Evolutionary conservation across 495 filamentous ascomycete species (phyloP).

Genomic region (Penicillium nucicola): DNA sequence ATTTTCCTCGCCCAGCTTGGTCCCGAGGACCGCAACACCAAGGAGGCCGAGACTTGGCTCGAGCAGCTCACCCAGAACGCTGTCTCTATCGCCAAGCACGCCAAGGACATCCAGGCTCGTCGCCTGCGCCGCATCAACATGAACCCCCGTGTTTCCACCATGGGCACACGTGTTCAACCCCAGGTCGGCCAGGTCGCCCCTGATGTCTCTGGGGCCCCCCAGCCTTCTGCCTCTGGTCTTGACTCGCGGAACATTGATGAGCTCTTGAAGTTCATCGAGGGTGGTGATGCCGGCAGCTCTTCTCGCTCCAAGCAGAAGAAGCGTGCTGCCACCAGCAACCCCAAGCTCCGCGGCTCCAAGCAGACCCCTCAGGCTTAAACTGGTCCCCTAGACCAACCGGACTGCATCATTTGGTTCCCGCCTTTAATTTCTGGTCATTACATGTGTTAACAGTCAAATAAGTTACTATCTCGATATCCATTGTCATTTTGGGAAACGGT

Average conservation of each 20-base stretch:
- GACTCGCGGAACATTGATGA: slow-evolving; percentile 83
- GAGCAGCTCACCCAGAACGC: slow-evolving; percentile 93
- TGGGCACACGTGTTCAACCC: slow-evolving; percentile 50
- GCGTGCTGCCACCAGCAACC: slow-evolving; percentile 62
- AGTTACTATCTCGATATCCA: slow-evolving; percentile 21
- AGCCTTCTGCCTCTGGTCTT: slow-evolving; percentile 34
- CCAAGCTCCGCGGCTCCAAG: slow-evolving; percentile 60
- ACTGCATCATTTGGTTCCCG: slow-evolving; percentile 3
- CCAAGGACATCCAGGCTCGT: slow-evolving; percentile 76
- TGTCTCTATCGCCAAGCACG: slow-evolving; percentile 86
- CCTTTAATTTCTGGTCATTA: slow-evolving; percentile 22
- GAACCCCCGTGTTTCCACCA: slow-evolving; percentile 49
- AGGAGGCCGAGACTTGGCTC: slow-evolving; percentile 92
- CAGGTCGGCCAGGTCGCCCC: slow-evolving; percentile 53
- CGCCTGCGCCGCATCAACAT: slow-evolving; percentile 59
- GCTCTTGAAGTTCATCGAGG: slow-evolving; percentile 82
- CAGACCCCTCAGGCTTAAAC: slow-evolving; percentile 34
- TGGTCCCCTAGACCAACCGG: neutral
- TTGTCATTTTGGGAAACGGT: slow-evolving; percentile 22
- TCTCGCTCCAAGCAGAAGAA: slow-evolving; percentile 61
- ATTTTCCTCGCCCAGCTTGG: slow-evolving; percentile 88
- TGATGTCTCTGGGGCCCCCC: slow-evolving; percentile 39
- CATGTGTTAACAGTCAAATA: slow-evolving; percentile 37
- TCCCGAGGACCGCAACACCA: slow-evolving; percentile 87
- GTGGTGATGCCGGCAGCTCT: slow-evolving; percentile 51